Evolutionary conservation across 441 rosid species (phyloP).

Genomic region (Jatropha multifida): DNA sequence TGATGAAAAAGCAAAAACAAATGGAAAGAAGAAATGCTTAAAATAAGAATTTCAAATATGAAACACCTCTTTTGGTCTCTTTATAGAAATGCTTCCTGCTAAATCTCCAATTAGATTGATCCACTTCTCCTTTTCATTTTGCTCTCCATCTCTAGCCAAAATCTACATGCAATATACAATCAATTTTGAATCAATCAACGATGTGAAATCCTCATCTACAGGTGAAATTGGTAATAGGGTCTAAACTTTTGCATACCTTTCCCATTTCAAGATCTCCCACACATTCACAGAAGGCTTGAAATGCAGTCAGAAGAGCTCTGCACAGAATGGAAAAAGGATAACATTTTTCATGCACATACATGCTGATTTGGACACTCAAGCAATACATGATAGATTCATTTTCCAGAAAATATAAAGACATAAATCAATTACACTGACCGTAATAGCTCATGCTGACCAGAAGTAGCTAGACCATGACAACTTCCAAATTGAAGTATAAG

Average conservation of each 20-base stretch:
- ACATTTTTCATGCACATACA: neutral
- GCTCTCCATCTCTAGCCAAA: conserved; percentile 91
- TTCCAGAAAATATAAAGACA: conserved; percentile 10
- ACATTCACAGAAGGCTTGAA: conserved; percentile 98
- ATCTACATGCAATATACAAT: conserved; percentile 47
- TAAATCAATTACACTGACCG: conserved; percentile 43
- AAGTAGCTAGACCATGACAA: conserved; percentile 83
- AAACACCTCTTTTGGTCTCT: conserved; percentile 96
- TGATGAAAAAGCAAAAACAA: neutral
- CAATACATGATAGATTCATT: conserved; percentile 13
- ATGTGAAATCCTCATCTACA: neutral
- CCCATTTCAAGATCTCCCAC: conserved; percentile 99
- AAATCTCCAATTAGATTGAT: conserved; percentile 82
- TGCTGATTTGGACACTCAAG: conserved; percentile 18
- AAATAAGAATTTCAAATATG: conserved; percentile 9
- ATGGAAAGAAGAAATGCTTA: neutral
- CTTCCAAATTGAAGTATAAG: conserved; percentile 94
- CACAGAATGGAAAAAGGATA: conserved; percentile 26
- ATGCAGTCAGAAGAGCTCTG: conserved; percentile 91
- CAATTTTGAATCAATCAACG: conserved; percentile 13
- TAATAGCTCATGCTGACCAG: conserved; percentile 87
- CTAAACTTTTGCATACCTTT: conserved; percentile 56
- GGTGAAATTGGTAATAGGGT: conserved; percentile 3
- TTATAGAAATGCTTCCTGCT: conserved; percentile 91
- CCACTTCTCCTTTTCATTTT: conserved; percentile 92